phyloP scores from a whole-genome alignment of 73 alveolate species.

The Urostyla sp. region DNA sequence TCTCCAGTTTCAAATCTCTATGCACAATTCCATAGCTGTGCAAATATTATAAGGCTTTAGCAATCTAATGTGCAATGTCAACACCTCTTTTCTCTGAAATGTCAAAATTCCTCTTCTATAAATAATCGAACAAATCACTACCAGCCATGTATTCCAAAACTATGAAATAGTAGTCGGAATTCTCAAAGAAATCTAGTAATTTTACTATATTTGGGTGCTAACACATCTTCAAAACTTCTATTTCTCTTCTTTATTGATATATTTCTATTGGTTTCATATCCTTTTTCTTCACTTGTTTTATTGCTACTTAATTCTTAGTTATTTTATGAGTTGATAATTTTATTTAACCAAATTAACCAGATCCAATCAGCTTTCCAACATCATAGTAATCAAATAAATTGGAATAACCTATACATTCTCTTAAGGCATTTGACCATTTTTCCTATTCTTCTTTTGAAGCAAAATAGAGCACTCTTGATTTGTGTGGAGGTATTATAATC shows the following conservation, averaged over 20 bases:
- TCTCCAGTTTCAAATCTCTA: conserved; percentile 72
- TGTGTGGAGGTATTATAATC: conserved; percentile 61
- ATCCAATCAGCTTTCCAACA: conserved; percentile 65
- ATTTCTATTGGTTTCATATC: conserved; percentile 60
- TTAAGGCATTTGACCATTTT: conserved; percentile 69
- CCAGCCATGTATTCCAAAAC: conserved; percentile 59
- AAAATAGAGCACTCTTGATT: conserved; percentile 71
- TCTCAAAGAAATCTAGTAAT: conserved; percentile 42
- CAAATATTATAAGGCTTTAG: conserved; percentile 57
- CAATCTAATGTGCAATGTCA: conserved; percentile 47
- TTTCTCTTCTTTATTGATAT: conserved; percentile 61
- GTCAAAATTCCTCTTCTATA: conserved; percentile 71
- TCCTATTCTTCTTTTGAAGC: conserved; percentile 63
- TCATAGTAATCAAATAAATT: conserved; percentile 71
- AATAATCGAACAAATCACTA: conserved; percentile 66
- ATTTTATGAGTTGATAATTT: conserved; percentile 70
- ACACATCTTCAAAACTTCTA: conserved; percentile 50
- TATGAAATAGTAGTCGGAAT: conserved; percentile 38
- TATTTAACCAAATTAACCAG: conserved; percentile 78
- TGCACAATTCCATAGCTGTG: conserved; percentile 69
- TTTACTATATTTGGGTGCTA: conserved; percentile 41
- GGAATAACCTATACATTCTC: conserved; percentile 71
- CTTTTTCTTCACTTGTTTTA: conserved; percentile 70
- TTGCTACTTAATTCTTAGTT: conserved; percentile 76
- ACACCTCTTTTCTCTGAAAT: conserved; percentile 38